phyloP scores from a whole-genome alignment of 441 rosid species.

The Sinapis alba region DNA sequence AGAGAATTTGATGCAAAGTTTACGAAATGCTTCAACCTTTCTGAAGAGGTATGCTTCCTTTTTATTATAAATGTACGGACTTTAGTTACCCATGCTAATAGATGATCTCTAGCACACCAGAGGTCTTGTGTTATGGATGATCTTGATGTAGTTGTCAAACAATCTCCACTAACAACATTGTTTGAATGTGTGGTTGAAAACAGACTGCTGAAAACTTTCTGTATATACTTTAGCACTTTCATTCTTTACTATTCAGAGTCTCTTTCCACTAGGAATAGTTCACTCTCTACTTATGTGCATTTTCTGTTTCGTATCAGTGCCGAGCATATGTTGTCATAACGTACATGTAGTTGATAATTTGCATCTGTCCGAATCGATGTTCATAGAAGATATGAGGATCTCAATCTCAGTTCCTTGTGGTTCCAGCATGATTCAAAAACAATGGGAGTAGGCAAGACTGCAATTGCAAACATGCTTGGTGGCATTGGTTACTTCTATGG shows the following conservation, averaged over 20 bases:
- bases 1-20: slow-evolving; percentile 77
- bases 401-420: not conserved
- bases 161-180: not conserved
- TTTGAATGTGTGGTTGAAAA: slow-evolving; percentile 25
- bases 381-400: not conserved
- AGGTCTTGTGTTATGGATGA: slow-evolving; percentile 16
- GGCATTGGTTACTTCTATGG: slow-evolving; percentile 15
- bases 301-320: not conserved
- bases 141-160: slow-evolving; percentile 9
- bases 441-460: not conserved
- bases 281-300: not conserved
- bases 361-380: not conserved
- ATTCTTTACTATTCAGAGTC: not conserved
- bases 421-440: not conserved
- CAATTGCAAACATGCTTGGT: slow-evolving; percentile 5
- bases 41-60: slow-evolving; percentile 60
- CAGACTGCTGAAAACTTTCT: slow-evolving; percentile 9
- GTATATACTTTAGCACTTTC: slow-evolving; percentile 8
- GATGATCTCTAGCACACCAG: slow-evolving; percentile 3
- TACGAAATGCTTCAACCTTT: slow-evolving; percentile 57
- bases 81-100: slow-evolving; percentile 9
- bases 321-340: slow-evolving; percentile 3
- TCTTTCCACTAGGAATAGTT: slow-evolving; percentile 6
- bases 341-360: not conserved
- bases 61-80: not conserved